Evolutionary conservation across 108 stramenopile species (phyloP), one percentile per base, ranked within the genome.

Genomic region (Conticribra guillardii): DNA sequence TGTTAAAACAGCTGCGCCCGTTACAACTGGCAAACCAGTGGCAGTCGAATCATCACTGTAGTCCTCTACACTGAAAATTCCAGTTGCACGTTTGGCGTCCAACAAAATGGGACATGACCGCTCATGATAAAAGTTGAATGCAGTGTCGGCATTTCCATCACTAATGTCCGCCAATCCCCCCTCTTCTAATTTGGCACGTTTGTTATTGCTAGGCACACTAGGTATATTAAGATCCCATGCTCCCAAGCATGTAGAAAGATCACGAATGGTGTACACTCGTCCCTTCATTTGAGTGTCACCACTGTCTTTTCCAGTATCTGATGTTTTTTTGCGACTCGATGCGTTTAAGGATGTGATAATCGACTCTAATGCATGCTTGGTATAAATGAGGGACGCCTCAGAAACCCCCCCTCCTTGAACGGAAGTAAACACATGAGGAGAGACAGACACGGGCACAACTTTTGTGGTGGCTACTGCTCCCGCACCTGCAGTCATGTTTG

Each of bases 41-140:
- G 60, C 69, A 26, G 46, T 19, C 15, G 62, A 50, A 22, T 58
- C 57, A 28, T 57, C 60, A 21, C 54, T 60, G 53, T 65, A 70
- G 48, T 70, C 69, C 16, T 70, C 76, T 15, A 70, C 76, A 45
- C 61, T 67, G 69, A 69, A 69, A 22, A 57, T 30, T 23, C 53
- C 51, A 19, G 65, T 47, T 8, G 26, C 30, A 37, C 27, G 60
- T 56, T 76, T 67, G 24, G 69, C 63, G 29, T 70, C 56, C 47
- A 78, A 54, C 37, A 78, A 69, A 24, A 78, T 78, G 19, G 76
- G 76, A 30, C 76, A 78, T n/a, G 69, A 70, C 18, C 76, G 69
- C 33, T 78, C 76, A 24, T 78, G 46, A 47, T 78, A 78, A 51
- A 65, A 78, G 29, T 64, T 57, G 52, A 78, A 78, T 21, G 76